phyloP scores from a whole-genome alignment of 305 asterid genomes.

The Solanum chacoense region DNA sequence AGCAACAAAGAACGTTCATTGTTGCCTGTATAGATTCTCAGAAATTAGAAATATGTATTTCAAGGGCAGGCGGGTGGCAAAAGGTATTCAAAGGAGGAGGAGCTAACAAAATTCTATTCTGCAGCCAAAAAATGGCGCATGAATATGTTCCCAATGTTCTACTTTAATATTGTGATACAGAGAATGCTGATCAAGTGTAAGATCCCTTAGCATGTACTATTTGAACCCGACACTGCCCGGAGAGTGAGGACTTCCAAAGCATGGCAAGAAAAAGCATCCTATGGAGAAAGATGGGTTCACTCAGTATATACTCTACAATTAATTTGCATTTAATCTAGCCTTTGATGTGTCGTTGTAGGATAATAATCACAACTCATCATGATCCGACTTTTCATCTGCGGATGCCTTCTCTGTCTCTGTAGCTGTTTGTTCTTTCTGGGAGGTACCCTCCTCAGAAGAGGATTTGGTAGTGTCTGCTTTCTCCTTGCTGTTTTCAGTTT shows the following conservation, averaged over 20 bases:
- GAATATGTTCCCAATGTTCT: background rate
- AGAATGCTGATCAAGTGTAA: background rate
- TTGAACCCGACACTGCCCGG: conserved; percentile 3
- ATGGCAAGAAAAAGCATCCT: conserved; percentile 22
- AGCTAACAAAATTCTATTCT: conserved; percentile 8
- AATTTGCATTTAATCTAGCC: conserved; percentile 3
- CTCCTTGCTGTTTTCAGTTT: conserved; percentile 30
- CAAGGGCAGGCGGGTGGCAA: background rate
- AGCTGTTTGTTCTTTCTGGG: conserved; percentile 30
- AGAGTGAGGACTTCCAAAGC: conserved; percentile 5
- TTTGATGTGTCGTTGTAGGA: conserved; percentile 2
- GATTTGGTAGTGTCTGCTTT: conserved; percentile 32
- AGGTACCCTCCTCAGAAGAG: conserved; percentile 34
- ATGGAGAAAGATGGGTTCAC: conserved; percentile 31
- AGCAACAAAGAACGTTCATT: background rate
- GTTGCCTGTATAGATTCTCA: background rate
- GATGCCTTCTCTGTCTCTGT: conserved; percentile 26
- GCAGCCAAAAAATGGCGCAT: conserved; percentile 4
- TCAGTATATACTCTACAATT: conserved; percentile 14
- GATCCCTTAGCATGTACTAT: background rate
- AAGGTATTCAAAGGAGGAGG: background rate
- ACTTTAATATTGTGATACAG: background rate
- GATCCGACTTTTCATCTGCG: conserved; percentile 20
- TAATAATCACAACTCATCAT: conserved; percentile 61
- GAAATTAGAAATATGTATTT: background rate